Evolutionary conservation across 345 rosid species (phyloP).

Genomic region (sweet orange (Citrus sinensis)): DVS_A1.0 CM039164.1:28599001-28599500

Average conservation of each 20-base stretch:
- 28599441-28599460: too few species aligned
- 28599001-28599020: constrained; percentile 20
- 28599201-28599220: constrained; percentile 29
- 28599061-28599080: constrained; percentile 34
- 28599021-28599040: constrained; percentile 35
- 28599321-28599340: constrained; percentile 64
- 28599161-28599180: constrained; percentile 20
- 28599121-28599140: not conserved
- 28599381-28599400: constrained; percentile 28
- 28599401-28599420: constrained; percentile 15
- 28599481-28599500: constrained; percentile 2
- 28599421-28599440: not conserved
- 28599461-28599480: too few species aligned
- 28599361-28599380: constrained; percentile 33
- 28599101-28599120: not conserved
- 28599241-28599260: not conserved
- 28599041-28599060: constrained; percentile 65
- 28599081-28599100: constrained; percentile 12
- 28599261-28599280: not conserved
- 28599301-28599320: constrained; percentile 90
- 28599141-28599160: constrained; percentile 13
- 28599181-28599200: constrained; percentile 54
- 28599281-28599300: constrained; percentile 57
- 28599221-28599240: constrained; percentile 29
- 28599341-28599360: constrained; percentile 37